Conservation (phyloP, 164 flowering plant genomes). For the Aristolochia contorta region DNA sequence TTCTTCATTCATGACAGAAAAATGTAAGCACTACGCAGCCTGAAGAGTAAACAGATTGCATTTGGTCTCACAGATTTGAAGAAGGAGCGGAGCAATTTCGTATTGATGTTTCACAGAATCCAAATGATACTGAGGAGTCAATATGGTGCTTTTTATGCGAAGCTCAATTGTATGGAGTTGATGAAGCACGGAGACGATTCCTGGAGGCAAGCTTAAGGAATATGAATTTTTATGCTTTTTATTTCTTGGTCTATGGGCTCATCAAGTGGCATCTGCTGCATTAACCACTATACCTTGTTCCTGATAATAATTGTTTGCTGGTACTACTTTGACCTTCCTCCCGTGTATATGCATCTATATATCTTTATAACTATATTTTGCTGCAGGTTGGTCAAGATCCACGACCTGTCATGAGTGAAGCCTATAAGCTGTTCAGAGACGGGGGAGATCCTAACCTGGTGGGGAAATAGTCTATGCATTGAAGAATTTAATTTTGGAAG, state of each 20-base stretch:
- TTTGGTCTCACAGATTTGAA: slow-evolving; percentile 45
- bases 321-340: not conserved
- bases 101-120: slow-evolving; percentile 88
- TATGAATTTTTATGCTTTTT: too few relatives aligned
- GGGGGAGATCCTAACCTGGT: slow-evolving; percentile 91
- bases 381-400: slow-evolving; percentile 79
- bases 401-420: slow-evolving; percentile 77
- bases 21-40: too few relatives aligned
- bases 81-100: slow-evolving; percentile 97
- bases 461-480: slow-evolving; percentile 3
- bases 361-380: not conserved
- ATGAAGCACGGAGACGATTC: slow-evolving; percentile 69
- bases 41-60: not conserved
- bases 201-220: slow-evolving; percentile 43
- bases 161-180: slow-evolving; percentile 69
- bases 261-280: not conserved
- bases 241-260: too few relatives aligned
- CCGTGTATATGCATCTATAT: not conserved
- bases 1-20: too few relatives aligned
- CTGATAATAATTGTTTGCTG: not conserved
- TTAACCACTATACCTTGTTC: not conserved
- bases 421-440: slow-evolving; percentile 69
- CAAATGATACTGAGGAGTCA: slow-evolving; percentile 95
- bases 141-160: slow-evolving; percentile 98
- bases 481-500: too few relatives aligned